Evolutionary conservation across 257 asterid species (phyloP), one percentile per base, ranked within the genome.

Genomic region (Ballota nigra): DNA sequence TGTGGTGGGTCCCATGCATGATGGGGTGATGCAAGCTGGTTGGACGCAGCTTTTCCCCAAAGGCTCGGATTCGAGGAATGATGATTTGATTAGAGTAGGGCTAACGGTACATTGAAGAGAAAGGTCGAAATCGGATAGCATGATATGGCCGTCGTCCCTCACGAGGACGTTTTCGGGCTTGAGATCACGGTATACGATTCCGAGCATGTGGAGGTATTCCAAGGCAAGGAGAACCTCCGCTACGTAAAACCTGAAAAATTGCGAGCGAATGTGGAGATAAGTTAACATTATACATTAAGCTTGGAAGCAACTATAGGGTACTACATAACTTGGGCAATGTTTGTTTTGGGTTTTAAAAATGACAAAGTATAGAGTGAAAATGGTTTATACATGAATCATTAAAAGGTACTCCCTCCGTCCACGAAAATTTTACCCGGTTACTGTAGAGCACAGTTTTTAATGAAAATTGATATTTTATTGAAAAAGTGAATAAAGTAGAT

Each of bases 131-230:
- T 86, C 90, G 0, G 88, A 81, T 10, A 83, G 72, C 90, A 86
- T 86, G 29, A 86, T 83, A 71, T 86, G 91, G 29, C 91, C 91
- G 15, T 86, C 88, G 7, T 86, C 88, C 19, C 91, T 67, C 24
- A 86, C 91, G 1, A 86, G 91, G 68, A 86, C 91, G 8, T 86
- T 86, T 75, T 86, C 90, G 0, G 88, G 90, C 62, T 86, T 86
- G 16, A 86, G 85, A 59, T 86, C 90, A 11, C 91, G 91, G 75
- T 86, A 86, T 40, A 86, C 88, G 3, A 86, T 83, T 40, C 91
- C 91, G 22, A 86, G 88, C 91, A 86, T 86, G 79, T 86, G 91
- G 40, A 86, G 81, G 81, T 86, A 86, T 56, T 86, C 91, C 74
- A 86, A 28, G 7, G 91, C 79, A 38, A 86, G 88, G 18, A 86